Evolutionary conservation across 208 protist species (phyloP), one percentile per base, ranked within the genome.

Genomic region (Crithidia bombi): DNA sequence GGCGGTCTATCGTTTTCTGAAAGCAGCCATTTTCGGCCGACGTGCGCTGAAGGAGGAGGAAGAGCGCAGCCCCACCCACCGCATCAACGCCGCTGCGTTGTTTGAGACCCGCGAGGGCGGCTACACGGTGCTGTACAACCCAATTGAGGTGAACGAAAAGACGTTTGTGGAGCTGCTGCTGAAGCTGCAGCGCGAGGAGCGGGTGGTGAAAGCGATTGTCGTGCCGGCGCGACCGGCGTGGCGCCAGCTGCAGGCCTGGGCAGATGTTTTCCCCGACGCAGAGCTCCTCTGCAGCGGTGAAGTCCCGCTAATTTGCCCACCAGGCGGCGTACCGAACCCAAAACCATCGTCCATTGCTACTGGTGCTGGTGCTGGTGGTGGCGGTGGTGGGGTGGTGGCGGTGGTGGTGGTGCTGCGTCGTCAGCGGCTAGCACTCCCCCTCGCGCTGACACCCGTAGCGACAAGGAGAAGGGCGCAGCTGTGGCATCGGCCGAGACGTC

Each of bases 41-140:
- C 59, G 69, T 26, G 59, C 71, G 36, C 54, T 61, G n/a, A 9
- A 52, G 50, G 51, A 68, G 14, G 38, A 62, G 55, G 52, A 65
- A 59, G 57, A 54, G 21, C n/a, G 5, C 17, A 69, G 43, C 47
- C 30, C 57, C 10, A 32, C 59, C 38, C 19, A 47, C 52, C 21
- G 51, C 58, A 23, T 64, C 2, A 63, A 76, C 49, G 71, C 26
- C 2, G 23, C 69, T 1, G 41, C 69, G 5, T 57, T 77, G 26
- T 80, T 89, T 36, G 69, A 78, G 30, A 43, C 74, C 41, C 56
- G 73, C 23, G 12, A 55, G 5, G 89, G 89, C 25, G 84, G 69
- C 68, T 89, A 89, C 78, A 94, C 89, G 9, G 85, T 91, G 11
- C 69, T 93, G 39, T 95, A 95, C 78, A 95, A 93, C 78, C 90